Percentiles rank a stretch among this genome's conserved stretches.
Evolutionary conservation across 176 grass and related monocot species (phyloP).

Genomic region (Phoenix dactylifera): DNA sequence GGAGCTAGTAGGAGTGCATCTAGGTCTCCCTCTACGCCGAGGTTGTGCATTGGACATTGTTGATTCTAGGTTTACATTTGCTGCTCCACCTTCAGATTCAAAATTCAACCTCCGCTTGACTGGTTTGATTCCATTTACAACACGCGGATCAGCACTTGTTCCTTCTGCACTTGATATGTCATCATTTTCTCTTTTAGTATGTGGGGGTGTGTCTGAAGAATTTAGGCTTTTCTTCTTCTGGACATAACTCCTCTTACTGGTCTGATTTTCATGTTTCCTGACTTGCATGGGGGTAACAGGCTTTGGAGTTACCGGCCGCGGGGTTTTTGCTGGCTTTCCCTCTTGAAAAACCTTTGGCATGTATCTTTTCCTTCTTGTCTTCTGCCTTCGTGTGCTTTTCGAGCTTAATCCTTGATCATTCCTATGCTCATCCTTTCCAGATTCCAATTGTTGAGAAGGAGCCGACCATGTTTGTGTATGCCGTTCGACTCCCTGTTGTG

Average conservation of each 20-base stretch:
- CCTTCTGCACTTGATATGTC: constrained; percentile 13
- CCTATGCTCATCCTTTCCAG: constrained; percentile 1
- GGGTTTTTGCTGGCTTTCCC: constrained; percentile 14
- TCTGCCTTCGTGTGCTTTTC: constrained; percentile 16
- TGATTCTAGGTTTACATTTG: constrained; percentile 4
- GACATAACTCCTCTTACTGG: constrained; percentile 38
- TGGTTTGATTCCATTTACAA: constrained; percentile 11
- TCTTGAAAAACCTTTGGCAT: constrained; percentile 62
- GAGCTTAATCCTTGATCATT: constrained; percentile 13
- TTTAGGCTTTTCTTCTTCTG: constrained; percentile 33
- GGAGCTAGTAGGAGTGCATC: constrained; percentile 25
- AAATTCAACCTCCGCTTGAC: constrained; percentile 41
- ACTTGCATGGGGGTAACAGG: constrained; percentile 2
- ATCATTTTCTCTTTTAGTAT: constrained; percentile 1
- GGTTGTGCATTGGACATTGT: constrained; percentile 5
- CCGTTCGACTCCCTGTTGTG: constrained; percentile 12
- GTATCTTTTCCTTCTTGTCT: constrained; percentile 32
- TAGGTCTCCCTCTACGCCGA: constrained; percentile 14
- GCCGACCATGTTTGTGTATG: no score
- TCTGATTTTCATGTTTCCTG: constrained; percentile 17
- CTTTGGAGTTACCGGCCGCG: constrained; percentile 25
- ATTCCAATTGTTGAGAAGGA: no score
- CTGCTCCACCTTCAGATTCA: constrained; percentile 18
- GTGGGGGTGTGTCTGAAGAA: constrained; percentile 14
- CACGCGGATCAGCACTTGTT: constrained; percentile 5